These are phyloP conservation scores for Pestalotiopsis sp. DNA, from an alignment of 2,329 filamentous ascomycete species.

Conservation along the genomic window DNA sequence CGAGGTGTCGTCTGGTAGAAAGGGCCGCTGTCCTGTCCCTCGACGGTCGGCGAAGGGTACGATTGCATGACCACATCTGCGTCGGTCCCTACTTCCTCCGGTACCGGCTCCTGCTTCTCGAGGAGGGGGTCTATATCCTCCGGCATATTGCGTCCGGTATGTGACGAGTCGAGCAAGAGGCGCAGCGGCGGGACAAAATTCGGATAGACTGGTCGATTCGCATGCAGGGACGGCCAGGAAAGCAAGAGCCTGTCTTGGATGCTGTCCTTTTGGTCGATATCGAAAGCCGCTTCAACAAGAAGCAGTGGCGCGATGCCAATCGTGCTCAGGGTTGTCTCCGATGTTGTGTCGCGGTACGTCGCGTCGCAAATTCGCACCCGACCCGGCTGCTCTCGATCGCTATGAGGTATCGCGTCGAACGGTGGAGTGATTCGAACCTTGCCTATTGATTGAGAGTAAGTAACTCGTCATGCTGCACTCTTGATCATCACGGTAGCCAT, in stretches of 20 bases:
- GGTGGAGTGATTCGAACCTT: neutral
- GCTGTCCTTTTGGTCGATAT: neutral
- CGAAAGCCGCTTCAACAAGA: neutral
- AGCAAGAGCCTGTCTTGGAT: neutral
- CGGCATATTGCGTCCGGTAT: constrained; percentile 21
- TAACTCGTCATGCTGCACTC: neutral
- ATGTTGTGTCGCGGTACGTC: neutral
- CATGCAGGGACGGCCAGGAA: neutral
- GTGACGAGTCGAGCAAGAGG: neutral
- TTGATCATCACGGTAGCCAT: neutral
- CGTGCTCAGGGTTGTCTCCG: neutral
- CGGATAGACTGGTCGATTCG: neutral
- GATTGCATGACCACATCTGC: constrained; percentile 33
- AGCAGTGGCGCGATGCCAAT: neutral
- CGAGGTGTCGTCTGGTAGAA: constrained; percentile 42
- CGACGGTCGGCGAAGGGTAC: constrained; percentile 47
- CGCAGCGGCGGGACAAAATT: neutral
- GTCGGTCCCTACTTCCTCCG: constrained; percentile 13
- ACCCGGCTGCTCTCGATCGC: neutral
- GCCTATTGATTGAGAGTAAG: neutral
- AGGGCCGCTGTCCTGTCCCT: constrained; percentile 41
- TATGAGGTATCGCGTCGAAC: neutral
- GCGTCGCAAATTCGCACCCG: neutral
- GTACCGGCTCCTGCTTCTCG: constrained; percentile 22
- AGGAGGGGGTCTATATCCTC: constrained; percentile 26